Evolutionary conservation across 2,329 filamentous ascomycete species (phyloP).

Genomic region (Elsinoe necatrix): DNA sequence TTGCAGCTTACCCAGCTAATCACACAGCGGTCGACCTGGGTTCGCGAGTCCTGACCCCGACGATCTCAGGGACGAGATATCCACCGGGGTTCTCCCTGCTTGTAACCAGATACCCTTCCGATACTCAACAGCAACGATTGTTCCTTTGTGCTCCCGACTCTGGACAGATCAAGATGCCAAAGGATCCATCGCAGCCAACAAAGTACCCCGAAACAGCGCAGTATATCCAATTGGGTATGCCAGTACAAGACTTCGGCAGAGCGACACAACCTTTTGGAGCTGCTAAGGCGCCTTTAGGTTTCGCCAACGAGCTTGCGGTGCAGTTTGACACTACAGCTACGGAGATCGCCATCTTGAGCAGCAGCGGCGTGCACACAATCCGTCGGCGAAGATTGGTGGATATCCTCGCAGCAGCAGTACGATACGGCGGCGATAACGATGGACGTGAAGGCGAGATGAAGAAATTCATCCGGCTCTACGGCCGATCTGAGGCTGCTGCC

Average conservation of each 20-base stretch:
- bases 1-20: slow-evolving; percentile 19
- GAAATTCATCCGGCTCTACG: slow-evolving; percentile 77
- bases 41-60: slow-evolving; percentile 30
- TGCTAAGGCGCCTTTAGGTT: slow-evolving; percentile 60
- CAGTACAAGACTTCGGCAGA: slow-evolving; percentile 69
- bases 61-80: slow-evolving; percentile 45
- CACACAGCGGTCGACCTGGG: slow-evolving; percentile 26
- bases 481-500: slow-evolving; percentile 78
- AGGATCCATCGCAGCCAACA: slow-evolving; percentile 25
- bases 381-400: slow-evolving; percentile 79
- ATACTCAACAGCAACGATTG: slow-evolving; percentile 47
- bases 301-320: slow-evolving; percentile 92
- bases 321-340: slow-evolving; percentile 78
- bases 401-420: slow-evolving; percentile 76
- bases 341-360: slow-evolving; percentile 86
- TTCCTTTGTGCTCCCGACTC: slow-evolving; percentile 86
- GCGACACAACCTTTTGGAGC: slow-evolving; percentile 66
- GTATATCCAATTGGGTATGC: slow-evolving; percentile 67
- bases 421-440: slow-evolving; percentile 65
- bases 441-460: slow-evolving; percentile 73
- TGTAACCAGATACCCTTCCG: slow-evolving; percentile 50
- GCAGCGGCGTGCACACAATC: slow-evolving; percentile 79
- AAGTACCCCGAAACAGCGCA: slow-evolving; percentile 72
- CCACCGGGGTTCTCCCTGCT: slow-evolving; percentile 88
- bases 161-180: slow-evolving; percentile 58